Evolutionary conservation across 768 basidiomycete genomes (phyloP).

Genomic region (Dioszegia aurantiaca): DNA sequence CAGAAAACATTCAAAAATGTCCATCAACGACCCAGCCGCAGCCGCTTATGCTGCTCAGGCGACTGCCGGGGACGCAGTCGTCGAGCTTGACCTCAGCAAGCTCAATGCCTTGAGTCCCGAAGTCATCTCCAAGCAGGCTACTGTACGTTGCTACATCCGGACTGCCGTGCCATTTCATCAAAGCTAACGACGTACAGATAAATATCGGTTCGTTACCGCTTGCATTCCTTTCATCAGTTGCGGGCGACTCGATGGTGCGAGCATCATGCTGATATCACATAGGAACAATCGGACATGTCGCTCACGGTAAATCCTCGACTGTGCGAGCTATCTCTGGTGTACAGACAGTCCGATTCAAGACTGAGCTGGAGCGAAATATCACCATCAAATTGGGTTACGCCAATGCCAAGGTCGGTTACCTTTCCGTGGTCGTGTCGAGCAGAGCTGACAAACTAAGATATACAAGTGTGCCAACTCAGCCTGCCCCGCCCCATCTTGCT

Average conservation of each 20-base stretch:
- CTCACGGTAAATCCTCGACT: conserved; percentile 60
- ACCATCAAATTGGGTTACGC: conserved; percentile 99
- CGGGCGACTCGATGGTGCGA: background rate
- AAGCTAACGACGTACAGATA: conserved; percentile 54
- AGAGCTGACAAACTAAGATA: conserved; percentile 61
- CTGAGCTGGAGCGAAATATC: conserved; percentile 97
- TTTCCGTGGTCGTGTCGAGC: background rate
- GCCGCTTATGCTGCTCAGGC: conserved; percentile 32
- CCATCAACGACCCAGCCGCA: conserved; percentile 40
- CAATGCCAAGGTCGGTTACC: conserved; percentile 79
- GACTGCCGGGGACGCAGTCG: conserved; percentile 32
- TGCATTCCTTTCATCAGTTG: background rate
- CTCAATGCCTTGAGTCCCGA: conserved; percentile 68
- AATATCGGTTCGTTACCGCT: conserved; percentile 67
- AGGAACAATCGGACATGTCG: conserved; percentile 99
- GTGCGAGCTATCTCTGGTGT: conserved; percentile 99
- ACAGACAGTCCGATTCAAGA: conserved; percentile 97
- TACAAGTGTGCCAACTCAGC: conserved; percentile 94
- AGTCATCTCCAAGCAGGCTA: conserved; percentile 68
- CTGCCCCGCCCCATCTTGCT: conserved; percentile 91
- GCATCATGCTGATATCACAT: background rate
- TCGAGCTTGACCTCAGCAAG: conserved; percentile 76
- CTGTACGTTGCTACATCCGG: conserved; percentile 52
- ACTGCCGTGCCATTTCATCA: background rate
- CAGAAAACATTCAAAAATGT: conserved; percentile 14